Evolutionary conservation across 2,329 filamentous ascomycete genomes (phyloP), one percentile per base, ranked within the genome.

Genomic region (Malbranchea cinnamomea): DNA sequence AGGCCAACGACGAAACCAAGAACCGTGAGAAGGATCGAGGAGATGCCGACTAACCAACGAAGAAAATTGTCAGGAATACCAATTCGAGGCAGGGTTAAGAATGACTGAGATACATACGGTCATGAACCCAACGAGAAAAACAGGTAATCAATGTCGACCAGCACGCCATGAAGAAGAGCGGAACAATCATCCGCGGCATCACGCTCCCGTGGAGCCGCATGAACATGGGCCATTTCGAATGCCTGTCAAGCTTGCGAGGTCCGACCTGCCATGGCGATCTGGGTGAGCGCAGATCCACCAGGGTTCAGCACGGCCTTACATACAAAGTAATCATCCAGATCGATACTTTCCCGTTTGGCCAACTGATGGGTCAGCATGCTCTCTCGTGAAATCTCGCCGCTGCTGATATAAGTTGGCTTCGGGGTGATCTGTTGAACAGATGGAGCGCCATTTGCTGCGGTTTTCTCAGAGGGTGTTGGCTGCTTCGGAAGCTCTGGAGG

Each of bases 1-100:
- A 85, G 57, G 68, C 74, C 74, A 50, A 85, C 78, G 36, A 85
- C 75, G 58, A 85, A 84, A 75, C 79, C 79, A 25, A 78, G 68
- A 30, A 85, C 72, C 1, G 78, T 84, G 31, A 85, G 63, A 12
- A 84, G 61, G 18, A 82, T 65, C n/a, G 37, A 36, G 6, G 35
- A 34, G n/a, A 84, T 71, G 26, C 64, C 66, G 11, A 75, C 50
- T 50, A 28, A 23, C 19, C 10, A 27, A 26, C 18, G 28, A 30
- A 7, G 36, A 32, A 33, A 17, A 32, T 22, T 6, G 25, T 14
- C 13, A 9, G 31, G 32, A 23, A 34, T 40, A 24, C 34, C 30
- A 24, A 29, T 37, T 11, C 33, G 32, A 30, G 33, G 16, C 28
- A 13, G 18, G 3, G 11, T 5, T 28, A 21, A 23, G 29, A 0